A percentile compares a stretch with the other conserved stretches of the same genome.
Evolutionary conservation across 345 rosid genomes (phyloP).

Genomic region (Eucalyptus leucophloia): DNA sequence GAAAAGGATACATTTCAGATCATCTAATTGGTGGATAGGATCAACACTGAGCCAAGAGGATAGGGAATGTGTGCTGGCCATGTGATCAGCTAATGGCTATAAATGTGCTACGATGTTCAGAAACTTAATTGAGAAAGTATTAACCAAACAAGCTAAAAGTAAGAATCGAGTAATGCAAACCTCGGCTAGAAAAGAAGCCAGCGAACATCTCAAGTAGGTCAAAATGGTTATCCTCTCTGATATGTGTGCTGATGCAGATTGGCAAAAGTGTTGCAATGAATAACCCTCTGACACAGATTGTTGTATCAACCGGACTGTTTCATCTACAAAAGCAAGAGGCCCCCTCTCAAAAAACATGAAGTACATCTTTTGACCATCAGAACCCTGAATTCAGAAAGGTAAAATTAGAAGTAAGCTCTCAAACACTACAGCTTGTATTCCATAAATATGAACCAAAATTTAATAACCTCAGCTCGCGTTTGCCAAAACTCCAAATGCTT

Average conservation of each 20-base stretch:
- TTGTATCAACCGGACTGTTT: constrained; percentile 25
- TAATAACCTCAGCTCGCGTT: constrained; percentile 57
- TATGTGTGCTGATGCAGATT: constrained; percentile 58
- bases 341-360: constrained; percentile 92
- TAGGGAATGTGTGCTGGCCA: background rate
- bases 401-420: background rate
- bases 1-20: background rate
- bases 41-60: background rate
- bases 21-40: background rate
- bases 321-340: constrained; percentile 60
- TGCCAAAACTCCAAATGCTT: constrained; percentile 81
- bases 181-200: constrained; percentile 87
- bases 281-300: constrained; percentile 29
- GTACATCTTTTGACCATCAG: constrained; percentile 51
- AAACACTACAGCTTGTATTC: background rate
- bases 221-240: constrained; percentile 57
- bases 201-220: constrained; percentile 37
- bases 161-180: constrained; percentile 11
- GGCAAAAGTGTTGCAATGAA: constrained; percentile 38
- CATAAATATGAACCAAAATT: background rate
- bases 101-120: background rate
- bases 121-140: background rate
- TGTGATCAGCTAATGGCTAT: background rate
- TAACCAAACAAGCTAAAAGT: background rate
- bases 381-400: constrained; percentile 26